Conservation (phyloP, 192 early-diverging fungal species). For the Backusella tuberculispora region DNA sequence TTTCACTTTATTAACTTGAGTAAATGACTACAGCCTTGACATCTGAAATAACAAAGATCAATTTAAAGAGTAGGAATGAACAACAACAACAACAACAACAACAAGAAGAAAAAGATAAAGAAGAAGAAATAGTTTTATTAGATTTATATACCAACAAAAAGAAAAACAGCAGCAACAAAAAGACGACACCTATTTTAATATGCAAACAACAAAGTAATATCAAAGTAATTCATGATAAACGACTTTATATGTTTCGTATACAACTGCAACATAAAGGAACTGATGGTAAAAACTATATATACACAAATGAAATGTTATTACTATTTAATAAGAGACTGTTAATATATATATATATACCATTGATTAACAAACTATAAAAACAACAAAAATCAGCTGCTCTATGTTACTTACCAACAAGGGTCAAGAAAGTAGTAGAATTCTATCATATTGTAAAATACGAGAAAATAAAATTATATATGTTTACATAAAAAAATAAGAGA, state of each 20-base stretch:
- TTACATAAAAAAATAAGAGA: too few species aligned
- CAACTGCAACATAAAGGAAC: not conserved
- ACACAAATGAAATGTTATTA: not conserved
- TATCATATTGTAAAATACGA: conserved; percentile 17
- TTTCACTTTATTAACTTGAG: too few species aligned
- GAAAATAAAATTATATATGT: too few species aligned
- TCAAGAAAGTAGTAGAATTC: not conserved
- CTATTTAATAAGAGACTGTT: too few species aligned
- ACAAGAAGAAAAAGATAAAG: not conserved
- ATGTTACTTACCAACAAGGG: conserved; percentile 24
- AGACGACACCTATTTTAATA: not conserved
- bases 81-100: not conserved
- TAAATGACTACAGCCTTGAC: conserved; percentile 8
- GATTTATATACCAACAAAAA: not conserved
- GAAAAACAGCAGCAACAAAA: not conserved
- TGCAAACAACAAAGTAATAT: not conserved
- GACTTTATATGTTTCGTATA: conserved; percentile 12
- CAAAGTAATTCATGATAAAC: conserved; percentile 20
- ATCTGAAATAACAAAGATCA: not conserved
- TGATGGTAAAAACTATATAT: conserved; percentile 5
- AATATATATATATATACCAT: not conserved
- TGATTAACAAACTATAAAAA: not conserved
- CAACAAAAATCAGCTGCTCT: conserved; percentile 4
- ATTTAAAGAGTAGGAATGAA: not conserved
- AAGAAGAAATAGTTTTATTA: not conserved